These are phyloP conservation scores for Wakefieldia striispora DNA, from an alignment of 768 basidiomycete species.

Conservation along the genomic window DNA sequence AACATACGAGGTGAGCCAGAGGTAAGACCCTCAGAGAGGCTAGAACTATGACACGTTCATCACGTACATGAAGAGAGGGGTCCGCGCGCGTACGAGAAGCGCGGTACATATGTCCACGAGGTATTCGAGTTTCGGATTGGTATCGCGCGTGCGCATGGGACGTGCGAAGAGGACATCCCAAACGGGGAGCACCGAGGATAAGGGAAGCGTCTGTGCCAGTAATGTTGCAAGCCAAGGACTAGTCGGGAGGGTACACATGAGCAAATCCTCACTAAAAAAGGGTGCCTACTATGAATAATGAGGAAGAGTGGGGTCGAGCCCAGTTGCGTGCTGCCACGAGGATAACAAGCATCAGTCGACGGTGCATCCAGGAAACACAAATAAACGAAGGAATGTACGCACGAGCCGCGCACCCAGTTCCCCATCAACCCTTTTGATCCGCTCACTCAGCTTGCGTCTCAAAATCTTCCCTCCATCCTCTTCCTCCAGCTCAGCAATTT, in stretches of 20 bases:
- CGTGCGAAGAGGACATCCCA: conserved; percentile 75
- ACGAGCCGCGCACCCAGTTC: conserved; percentile 65
- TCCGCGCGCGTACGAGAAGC: conserved; percentile 61
- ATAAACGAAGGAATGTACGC: conserved; percentile 7
- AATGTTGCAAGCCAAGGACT: conserved; percentile 78
- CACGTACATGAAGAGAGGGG: conserved; percentile 53
- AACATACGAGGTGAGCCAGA: neutral
- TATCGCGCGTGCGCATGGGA: conserved; percentile 49
- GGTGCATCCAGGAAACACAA: neutral
- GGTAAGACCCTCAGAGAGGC: neutral
- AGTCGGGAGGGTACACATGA: conserved; percentile 2
- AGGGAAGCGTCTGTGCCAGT: conserved; percentile 69
- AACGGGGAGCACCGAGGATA: conserved; percentile 52
- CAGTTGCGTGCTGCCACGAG: conserved; percentile 49
- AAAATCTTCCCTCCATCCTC: conserved; percentile 60
- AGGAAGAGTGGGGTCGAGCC: conserved; percentile 67
- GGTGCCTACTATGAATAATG: conserved; percentile 76
- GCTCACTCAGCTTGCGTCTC: conserved; percentile 61
- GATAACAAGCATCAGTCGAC: neutral
- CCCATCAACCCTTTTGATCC: conserved; percentile 58
- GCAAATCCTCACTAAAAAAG: neutral
- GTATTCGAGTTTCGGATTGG: conserved; percentile 61
- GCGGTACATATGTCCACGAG: conserved; percentile 69
- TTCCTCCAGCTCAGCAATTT: conserved; percentile 72
- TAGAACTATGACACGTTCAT: neutral